Evolutionary conservation across 2,329 filamentous ascomycete species (phyloP).

Genomic region (Botrytis galanthina): DNA sequence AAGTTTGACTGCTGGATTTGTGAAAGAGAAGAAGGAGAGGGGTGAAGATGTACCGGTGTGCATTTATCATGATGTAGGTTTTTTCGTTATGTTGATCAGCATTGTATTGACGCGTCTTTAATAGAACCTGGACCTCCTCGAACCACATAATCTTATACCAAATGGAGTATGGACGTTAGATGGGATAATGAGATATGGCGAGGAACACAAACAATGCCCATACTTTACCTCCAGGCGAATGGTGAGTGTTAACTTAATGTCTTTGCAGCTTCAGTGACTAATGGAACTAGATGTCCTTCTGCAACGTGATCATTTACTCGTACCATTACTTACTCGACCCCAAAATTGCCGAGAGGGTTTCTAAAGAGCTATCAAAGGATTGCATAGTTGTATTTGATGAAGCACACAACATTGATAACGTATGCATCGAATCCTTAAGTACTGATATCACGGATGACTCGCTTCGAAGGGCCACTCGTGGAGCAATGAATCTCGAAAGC

Average conservation of each 20-base stretch:
- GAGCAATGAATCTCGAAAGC: slow-evolving; percentile 84
- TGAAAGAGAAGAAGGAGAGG: slow-evolving; percentile 94
- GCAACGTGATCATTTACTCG: slow-evolving; percentile 99
- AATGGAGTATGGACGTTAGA: slow-evolving; percentile 96
- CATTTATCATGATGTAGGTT: slow-evolving; percentile 82
- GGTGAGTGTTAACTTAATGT: slow-evolving; percentile 51
- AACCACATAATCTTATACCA: slow-evolving; percentile 91
- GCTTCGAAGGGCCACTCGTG: slow-evolving; percentile 82
- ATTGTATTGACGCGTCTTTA: slow-evolving; percentile 8
- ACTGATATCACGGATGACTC: slow-evolving; percentile 97
- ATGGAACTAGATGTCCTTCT: slow-evolving; percentile 79
- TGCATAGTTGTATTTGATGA: slow-evolving; percentile 99
- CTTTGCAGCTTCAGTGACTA: slow-evolving; percentile 17
- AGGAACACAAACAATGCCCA: slow-evolving; percentile 93
- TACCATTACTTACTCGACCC: slow-evolving; percentile 98
- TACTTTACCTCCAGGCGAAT: slow-evolving; percentile 96
- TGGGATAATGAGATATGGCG: slow-evolving; percentile 81
- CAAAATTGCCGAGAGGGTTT: slow-evolving; percentile 82
- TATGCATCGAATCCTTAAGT: slow-evolving; percentile 95
- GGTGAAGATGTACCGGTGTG: slow-evolving; percentile 94
- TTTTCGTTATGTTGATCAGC: neutral
- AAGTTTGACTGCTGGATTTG: slow-evolving; percentile 92
- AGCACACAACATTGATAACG: slow-evolving; percentile 99
- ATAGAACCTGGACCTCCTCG: slow-evolving; percentile 87
- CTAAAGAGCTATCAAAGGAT: slow-evolving; percentile 93